phyloP scores from a whole-genome alignment of 345 rosid species.

The Populus ilicifolia region DNA sequence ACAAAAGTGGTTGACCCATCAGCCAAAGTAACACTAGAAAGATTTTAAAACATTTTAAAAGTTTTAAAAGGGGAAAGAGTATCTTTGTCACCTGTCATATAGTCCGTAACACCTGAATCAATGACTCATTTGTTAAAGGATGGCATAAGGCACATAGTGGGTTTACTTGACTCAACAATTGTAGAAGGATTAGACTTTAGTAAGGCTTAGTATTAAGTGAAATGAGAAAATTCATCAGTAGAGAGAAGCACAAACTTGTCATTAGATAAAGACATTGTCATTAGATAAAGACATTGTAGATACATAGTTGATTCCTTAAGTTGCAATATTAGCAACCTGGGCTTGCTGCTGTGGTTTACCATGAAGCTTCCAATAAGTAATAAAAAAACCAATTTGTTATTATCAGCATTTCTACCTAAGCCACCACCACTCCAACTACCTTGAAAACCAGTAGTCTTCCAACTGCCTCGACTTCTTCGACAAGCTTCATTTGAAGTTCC shows the following conservation, averaged over 20 bases:
- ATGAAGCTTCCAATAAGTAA: background rate
- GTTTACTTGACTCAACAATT: background rate
- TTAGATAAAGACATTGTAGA: background rate
- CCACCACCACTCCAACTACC: no score
- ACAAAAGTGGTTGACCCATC: background rate
- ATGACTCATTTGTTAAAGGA: background rate
- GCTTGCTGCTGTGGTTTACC: background rate
- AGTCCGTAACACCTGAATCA: background rate
- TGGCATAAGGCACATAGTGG: background rate
- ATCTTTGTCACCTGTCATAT: background rate
- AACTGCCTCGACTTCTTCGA: no score
- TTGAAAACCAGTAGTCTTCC: no score
- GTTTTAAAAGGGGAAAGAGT: background rate
- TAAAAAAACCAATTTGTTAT: background rate
- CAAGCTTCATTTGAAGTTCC: background rate
- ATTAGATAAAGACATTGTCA: background rate
- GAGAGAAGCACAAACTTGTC: background rate
- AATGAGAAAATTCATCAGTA: background rate
- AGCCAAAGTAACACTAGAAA: background rate
- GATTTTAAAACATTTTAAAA: background rate
- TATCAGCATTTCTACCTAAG: no score
- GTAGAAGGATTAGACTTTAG: background rate
- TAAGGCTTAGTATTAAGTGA: background rate
- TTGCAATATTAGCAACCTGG: no score
- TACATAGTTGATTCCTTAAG: no score